phyloP scores from a whole-genome alignment of 2,329 filamentous ascomycete genomes.

The Colletotrichum chlorophyti region DNA sequence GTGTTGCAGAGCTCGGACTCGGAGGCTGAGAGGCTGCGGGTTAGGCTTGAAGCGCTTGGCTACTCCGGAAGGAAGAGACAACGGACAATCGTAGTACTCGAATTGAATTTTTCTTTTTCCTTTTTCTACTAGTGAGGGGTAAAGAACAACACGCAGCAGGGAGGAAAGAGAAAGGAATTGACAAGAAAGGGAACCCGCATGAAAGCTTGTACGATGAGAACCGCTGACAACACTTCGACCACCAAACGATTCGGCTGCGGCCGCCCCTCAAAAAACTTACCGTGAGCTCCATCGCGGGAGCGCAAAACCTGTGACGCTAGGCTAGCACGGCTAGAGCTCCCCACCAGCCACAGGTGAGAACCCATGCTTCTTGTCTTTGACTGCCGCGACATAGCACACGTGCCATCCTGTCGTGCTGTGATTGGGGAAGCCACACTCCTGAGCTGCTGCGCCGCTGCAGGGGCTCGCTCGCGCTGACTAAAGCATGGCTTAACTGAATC shows the following conservation, averaged over 20 bases:
- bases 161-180: neutral
- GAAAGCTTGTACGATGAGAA: constrained; percentile 28
- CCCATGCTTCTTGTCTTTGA: neutral
- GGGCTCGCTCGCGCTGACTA: neutral
- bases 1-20: constrained; percentile 20
- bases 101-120: neutral
- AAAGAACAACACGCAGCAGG: too few relatives aligned
- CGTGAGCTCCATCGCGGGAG: constrained; percentile 7
- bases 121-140: neutral
- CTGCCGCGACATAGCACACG: constrained; percentile 7
- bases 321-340: constrained; percentile 12
- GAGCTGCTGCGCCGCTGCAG: neutral
- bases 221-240: neutral
- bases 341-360: constrained; percentile 19
- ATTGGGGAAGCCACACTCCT: constrained; percentile 9
- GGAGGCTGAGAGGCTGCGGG: neutral
- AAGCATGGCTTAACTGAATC: neutral
- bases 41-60: neutral
- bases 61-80: too few relatives aligned
- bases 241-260: constrained; percentile 6
- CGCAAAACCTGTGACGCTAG: constrained; percentile 21
- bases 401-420: neutral
- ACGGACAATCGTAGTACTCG: too few relatives aligned
- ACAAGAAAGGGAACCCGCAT: constrained; percentile 22
- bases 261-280: constrained; percentile 11